Evolutionary conservation across 2,329 filamentous ascomycete genomes (phyloP), one percentile per base, ranked within the genome.

Genomic region (Colletotrichum australisinense): DNA sequence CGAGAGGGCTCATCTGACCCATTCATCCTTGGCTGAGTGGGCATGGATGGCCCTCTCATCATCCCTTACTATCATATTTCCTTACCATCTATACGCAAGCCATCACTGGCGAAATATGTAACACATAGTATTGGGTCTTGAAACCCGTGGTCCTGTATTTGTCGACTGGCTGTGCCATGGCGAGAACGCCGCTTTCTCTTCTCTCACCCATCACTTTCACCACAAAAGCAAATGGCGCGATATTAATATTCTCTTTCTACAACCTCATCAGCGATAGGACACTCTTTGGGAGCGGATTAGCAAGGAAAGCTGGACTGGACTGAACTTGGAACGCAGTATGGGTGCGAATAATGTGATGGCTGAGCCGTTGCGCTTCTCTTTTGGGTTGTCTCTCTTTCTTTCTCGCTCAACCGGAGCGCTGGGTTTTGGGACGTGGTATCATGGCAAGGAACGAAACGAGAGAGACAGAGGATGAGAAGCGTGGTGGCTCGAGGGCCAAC

Each of bases 321-420:
- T 55, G 19, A 14, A 35, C 9, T 22, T 35, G 14, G n/a, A 55
- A 64, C 38, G 35, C 22, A 35, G 22, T 46, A 30, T 46, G 32
- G 53, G 67, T 42, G 5, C 42, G 24, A 38, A 30, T 70, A 65
- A 69, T 73, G 66, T 73, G 42, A 69, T 73, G 70, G 70, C 70
- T 59, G 65, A 24, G 70, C 70, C 46, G 59, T 69, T 70, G 59
- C 67, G 65, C 46, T 72, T 72, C 59, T 64, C 46, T 52, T 64
- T 55, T 12, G 62, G 22, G 11, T 49, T 58, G 52, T 56, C 46
- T 65, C 62, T 55, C 28, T 28, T 16, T 35, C n/a, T 49, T 28
- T n/a, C n/a, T 63, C 28, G 52, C 59, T 53, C 49, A 35, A 49
- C 7, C 26, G 58, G 52, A 42, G 32, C 57, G 57, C 46, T 56